These are phyloP conservation scores for Brassica balearica DNA, from an alignment of 441 rosid genomes.

Conservation along the genomic window DNA sequence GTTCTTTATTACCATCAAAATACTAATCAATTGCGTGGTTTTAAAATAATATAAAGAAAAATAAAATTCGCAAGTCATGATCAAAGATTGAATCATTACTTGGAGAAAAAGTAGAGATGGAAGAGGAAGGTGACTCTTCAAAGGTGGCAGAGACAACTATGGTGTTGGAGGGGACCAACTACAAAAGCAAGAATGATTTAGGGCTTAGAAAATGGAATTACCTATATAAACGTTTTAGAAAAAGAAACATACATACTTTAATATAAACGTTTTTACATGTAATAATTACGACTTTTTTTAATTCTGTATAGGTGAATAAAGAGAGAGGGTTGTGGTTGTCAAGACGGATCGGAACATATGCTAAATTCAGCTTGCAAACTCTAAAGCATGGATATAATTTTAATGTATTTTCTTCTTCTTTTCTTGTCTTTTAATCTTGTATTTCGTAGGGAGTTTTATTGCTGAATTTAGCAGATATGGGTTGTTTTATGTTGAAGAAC, in stretches of 20 bases:
- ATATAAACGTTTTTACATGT: constrained; percentile 21
- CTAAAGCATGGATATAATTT: constrained; percentile 37
- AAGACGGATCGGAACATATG: constrained; percentile 78
- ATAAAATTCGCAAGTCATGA: constrained; percentile 39
- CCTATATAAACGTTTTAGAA: not conserved
- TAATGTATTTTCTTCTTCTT: constrained; percentile 28
- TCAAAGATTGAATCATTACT: constrained; percentile 46
- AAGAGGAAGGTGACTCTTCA: constrained; percentile 49
- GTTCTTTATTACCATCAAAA: constrained; percentile 43
- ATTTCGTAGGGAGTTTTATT: constrained; percentile 28
- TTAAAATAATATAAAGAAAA: constrained; percentile 40
- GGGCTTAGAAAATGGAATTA: constrained; percentile 47
- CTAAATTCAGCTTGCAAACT: constrained; percentile 71
- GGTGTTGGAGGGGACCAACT: constrained; percentile 60
- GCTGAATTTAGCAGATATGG: constrained; percentile 77
- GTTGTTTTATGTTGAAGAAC: constrained; percentile 40
- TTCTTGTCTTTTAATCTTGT: constrained; percentile 15
- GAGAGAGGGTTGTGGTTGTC: constrained; percentile 40
- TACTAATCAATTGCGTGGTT: constrained; percentile 34
- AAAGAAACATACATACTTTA: constrained; percentile 17
- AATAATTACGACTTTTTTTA: constrained; percentile 30
- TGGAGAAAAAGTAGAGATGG: constrained; percentile 39
- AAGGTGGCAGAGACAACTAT: constrained; percentile 56
- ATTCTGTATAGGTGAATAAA: constrained; percentile 44
- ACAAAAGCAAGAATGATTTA: constrained; percentile 59